These are phyloP conservation scores for Phytophthora tentaculata DNA, from an alignment of 352 stramenopile species.

Conservation along the genomic window DNA sequence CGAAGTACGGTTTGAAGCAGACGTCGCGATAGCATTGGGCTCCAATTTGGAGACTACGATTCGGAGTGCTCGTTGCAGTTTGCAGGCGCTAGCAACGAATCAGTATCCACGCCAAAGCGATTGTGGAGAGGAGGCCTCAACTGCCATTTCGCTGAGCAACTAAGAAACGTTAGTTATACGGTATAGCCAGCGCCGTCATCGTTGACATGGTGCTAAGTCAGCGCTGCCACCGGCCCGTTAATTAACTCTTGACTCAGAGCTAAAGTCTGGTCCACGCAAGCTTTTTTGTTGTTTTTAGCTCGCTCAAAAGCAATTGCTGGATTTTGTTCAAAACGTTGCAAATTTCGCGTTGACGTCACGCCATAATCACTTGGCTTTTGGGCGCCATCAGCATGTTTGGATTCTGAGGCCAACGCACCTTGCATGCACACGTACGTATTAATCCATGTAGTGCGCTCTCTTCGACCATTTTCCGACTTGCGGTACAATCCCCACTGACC, in stretches of 20 bases:
- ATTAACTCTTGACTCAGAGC: too few species aligned
- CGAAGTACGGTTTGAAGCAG: neutral
- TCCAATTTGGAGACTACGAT: neutral
- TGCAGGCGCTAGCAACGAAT: neutral
- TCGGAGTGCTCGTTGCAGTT: neutral
- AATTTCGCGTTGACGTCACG: neutral
- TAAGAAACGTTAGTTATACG: neutral
- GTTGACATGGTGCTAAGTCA: neutral
- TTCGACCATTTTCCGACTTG: conserved; percentile 28
- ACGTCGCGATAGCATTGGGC: neutral
- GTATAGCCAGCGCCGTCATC: neutral
- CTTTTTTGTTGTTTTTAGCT: neutral
- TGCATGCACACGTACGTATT: too few species aligned
- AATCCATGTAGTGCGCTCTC: neutral
- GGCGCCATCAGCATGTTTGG: neutral
- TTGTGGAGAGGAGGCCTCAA: neutral
- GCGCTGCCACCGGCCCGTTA: too few species aligned
- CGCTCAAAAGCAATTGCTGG: neutral
- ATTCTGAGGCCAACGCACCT: neutral
- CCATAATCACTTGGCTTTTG: neutral
- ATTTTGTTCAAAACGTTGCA: neutral
- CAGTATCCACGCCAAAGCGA: neutral
- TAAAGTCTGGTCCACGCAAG: too few species aligned
- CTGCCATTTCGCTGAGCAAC: neutral
- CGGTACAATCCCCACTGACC: conserved; percentile 3